Percentiles rank a stretch among this genome's conserved stretches.
Conservation (phyloP, 2,329 filamentous ascomycete species). For the Trichophyton benhamiae region DNA sequence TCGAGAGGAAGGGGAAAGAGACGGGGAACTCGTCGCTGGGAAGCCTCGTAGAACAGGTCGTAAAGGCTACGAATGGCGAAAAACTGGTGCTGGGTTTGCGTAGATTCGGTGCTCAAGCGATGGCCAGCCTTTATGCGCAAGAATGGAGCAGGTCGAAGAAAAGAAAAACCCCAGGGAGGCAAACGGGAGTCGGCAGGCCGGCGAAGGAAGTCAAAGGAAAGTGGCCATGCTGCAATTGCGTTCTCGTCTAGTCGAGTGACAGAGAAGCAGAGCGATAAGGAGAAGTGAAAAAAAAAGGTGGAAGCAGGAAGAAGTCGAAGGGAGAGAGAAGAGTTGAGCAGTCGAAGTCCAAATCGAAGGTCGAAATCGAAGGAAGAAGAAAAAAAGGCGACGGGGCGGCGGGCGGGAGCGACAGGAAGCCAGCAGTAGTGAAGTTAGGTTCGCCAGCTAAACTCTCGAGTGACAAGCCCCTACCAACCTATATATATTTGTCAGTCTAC, state of each 20-base stretch:
- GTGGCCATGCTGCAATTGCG: not conserved
- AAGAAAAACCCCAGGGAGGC: not conserved
- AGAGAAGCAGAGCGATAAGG: not conserved
- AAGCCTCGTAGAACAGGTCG: not conserved
- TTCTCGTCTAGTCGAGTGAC: not conserved
- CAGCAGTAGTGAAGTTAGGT: no score
- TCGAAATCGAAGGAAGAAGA: not conserved
- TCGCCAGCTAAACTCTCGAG: not conserved
- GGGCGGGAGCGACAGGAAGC: slow-evolving; percentile 4
- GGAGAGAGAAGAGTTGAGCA: not conserved
- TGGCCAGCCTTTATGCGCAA: not conserved
- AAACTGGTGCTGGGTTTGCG: not conserved
- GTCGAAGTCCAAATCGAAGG: no score
- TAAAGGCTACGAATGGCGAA: not conserved
- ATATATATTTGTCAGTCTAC: not conserved
- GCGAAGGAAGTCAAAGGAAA: not conserved
- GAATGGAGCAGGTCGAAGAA: not conserved
- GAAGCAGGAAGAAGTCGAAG: not conserved
- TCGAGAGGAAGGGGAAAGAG: no score
- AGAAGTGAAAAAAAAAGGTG: not conserved
- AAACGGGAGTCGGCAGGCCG: not conserved
- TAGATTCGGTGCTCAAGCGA: not conserved
- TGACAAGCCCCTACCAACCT: no score
- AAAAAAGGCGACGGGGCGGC: not conserved
- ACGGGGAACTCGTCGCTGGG: not conserved